phyloP scores from a whole-genome alignment of 176 grass and related monocot genomes.

The Zoysia pacifica region DNA sequence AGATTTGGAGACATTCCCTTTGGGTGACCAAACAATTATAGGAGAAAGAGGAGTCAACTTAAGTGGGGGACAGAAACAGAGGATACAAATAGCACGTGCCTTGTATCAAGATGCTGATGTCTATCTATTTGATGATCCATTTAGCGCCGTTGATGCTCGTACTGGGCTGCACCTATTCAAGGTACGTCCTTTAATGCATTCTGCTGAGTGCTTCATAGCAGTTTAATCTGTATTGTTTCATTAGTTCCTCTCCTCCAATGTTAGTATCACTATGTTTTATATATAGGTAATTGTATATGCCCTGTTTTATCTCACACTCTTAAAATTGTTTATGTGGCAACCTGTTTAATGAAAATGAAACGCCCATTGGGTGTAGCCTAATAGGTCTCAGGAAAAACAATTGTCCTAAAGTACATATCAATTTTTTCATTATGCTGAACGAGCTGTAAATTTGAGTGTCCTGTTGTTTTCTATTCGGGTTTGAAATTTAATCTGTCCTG shows the following conservation, averaged over 20 bases:
- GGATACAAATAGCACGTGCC: constrained; percentile 67
- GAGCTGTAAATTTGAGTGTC: too few relatives aligned
- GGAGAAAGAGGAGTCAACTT: constrained; percentile 83
- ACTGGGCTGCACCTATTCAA: constrained; percentile 69
- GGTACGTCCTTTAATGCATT: constrained; percentile 23
- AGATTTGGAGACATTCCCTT: constrained; percentile 57
- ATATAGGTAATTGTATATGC: too few relatives aligned
- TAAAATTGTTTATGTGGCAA: too few relatives aligned
- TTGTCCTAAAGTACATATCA: too few relatives aligned
- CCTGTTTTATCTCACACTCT: too few relatives aligned
- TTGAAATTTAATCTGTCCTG: not conserved
- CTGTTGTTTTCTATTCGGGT: too few relatives aligned
- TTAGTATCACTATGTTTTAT: not conserved
- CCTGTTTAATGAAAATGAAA: too few relatives aligned
- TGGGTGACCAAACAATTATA: constrained; percentile 69
- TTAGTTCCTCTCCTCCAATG: not conserved
- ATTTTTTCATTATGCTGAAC: too few relatives aligned
- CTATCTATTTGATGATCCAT: constrained; percentile 79
- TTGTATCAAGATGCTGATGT: constrained; percentile 78
- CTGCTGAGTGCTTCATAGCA: too few relatives aligned
- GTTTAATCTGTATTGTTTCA: not conserved
- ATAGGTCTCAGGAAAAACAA: too few relatives aligned
- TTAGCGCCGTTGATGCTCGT: constrained; percentile 73
- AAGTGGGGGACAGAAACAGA: constrained; percentile 74
- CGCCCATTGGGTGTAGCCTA: too few relatives aligned